A percentile compares a stretch with the other conserved stretches of the same genome.
Evolutionary conservation across 2,329 filamentous ascomycete species (phyloP).

Genomic region (Clarireedia monteithiana): DNA sequence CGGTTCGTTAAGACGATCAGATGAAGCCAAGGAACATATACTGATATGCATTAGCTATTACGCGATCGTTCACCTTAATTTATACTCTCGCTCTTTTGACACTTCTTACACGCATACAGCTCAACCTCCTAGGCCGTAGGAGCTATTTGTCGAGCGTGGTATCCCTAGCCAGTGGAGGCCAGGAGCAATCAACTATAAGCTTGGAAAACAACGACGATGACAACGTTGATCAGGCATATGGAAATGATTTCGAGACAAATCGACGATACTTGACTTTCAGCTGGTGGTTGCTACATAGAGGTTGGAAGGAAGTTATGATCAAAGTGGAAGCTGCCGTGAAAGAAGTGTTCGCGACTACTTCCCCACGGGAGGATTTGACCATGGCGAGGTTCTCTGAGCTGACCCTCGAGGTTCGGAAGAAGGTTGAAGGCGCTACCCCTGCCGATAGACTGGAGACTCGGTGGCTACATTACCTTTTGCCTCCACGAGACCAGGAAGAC

Average conservation of each 20-base stretch:
- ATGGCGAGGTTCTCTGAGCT: conserved; percentile 74
- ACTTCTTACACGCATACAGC: conserved; percentile 87
- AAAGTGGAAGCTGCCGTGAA: conserved; percentile 80
- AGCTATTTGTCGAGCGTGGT: conserved; percentile 96
- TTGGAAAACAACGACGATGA: conserved; percentile 93
- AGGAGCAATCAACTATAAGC: conserved; percentile 68
- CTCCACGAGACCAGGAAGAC: conserved; percentile 69
- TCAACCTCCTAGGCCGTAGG: conserved; percentile 90
- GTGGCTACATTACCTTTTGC: conserved; percentile 82
- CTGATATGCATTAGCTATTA: conserved; percentile 57
- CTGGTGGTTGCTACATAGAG: conserved; percentile 93
- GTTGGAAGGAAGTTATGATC: conserved; percentile 75
- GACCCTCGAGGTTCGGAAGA: conserved; percentile 74
- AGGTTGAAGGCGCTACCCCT: conserved; percentile 69
- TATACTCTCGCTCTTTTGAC: conserved; percentile 87
- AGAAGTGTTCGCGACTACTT: conserved; percentile 81
- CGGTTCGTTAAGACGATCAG: conserved; percentile 49
- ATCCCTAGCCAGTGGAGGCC: conserved; percentile 70
- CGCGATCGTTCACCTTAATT: conserved; percentile 81
- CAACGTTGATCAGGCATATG: conserved; percentile 71
- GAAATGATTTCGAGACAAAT: conserved; percentile 94
- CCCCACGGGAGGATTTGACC: conserved; percentile 80
- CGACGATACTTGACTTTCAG: conserved; percentile 91
- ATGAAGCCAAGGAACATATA: background rate
- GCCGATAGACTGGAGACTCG: conserved; percentile 46